Evolutionary conservation across 2,329 filamentous ascomycete species (phyloP).

Genomic region (Colletotrichum sp.): DNA sequence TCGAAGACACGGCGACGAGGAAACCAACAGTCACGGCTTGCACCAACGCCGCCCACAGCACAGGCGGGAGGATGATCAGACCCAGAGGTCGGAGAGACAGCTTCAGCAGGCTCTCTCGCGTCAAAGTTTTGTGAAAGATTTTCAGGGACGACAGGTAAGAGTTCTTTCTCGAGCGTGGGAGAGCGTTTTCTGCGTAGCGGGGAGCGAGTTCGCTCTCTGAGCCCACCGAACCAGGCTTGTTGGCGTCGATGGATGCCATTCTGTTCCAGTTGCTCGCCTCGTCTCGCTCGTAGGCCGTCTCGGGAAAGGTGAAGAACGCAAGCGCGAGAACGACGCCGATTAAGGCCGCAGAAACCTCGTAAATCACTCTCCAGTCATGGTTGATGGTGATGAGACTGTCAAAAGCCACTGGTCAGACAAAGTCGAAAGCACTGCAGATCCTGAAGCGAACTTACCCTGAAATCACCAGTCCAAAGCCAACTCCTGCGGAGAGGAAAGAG

Average conservation of each 20-base stretch:
- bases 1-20: slow-evolving; percentile 59
- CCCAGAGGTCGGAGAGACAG: slow-evolving; percentile 55
- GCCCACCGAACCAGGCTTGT: slow-evolving; percentile 6
- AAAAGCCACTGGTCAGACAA: background rate
- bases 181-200: background rate
- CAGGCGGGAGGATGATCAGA: slow-evolving; percentile 54
- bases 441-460: slow-evolving; percentile 34
- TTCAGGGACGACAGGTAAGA: slow-evolving; percentile 40
- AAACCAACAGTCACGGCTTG: slow-evolving; percentile 62
- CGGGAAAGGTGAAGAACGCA: slow-evolving; percentile 58
- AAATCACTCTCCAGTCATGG: slow-evolving; percentile 55
- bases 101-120: slow-evolving; percentile 49
- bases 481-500: slow-evolving; percentile 44
- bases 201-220: slow-evolving; percentile 22
- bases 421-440: background rate
- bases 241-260: background rate
- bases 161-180: slow-evolving; percentile 21
- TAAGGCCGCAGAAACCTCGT: slow-evolving; percentile 54
- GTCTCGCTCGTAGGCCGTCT: slow-evolving; percentile 56
- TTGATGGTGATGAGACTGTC: slow-evolving; percentile 51
- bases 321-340: slow-evolving; percentile 52
- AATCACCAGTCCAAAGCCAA: slow-evolving; percentile 46
- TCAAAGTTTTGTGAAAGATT: slow-evolving; percentile 46
- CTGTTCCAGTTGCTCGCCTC: background rate
- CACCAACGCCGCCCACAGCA: slow-evolving; percentile 60